A percentile compares a stretch with the other conserved stretches of the same genome.
Evolutionary conservation across 805 yeast species (phyloP).

Genomic region (Spathaspora sp.): DNA sequence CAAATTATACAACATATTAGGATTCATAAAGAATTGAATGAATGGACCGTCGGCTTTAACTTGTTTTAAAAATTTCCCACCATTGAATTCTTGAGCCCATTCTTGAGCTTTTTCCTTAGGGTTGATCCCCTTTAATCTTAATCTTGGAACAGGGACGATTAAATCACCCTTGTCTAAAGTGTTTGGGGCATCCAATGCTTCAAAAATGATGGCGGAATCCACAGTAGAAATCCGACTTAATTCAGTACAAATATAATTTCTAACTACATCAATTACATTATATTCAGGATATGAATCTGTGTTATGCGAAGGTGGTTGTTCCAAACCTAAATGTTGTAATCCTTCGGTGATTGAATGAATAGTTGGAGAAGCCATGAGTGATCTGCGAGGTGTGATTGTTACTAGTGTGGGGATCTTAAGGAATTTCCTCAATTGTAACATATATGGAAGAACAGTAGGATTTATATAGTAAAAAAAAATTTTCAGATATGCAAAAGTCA

Average conservation of each 20-base stretch:
- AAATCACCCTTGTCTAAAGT: conserved; percentile 90
- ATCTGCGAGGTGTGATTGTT: background rate
- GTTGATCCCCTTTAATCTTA: conserved; percentile 74
- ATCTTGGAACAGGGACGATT: conserved; percentile 86
- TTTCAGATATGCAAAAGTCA: background rate
- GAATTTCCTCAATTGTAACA: conserved; percentile 1
- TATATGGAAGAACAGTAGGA: background rate
- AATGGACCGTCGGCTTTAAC: conserved; percentile 88
- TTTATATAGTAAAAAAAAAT: background rate
- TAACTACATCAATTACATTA: conserved; percentile 82
- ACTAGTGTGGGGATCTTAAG: background rate
- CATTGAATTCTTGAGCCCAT: conserved; percentile 76
- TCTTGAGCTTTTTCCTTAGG: conserved; percentile 68
- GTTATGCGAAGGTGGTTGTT: conserved; percentile 38
- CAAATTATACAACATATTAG: conserved; percentile 59
- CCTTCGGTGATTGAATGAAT: conserved; percentile 28
- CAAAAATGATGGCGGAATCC: conserved; percentile 63
- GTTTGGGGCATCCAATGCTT: conserved; percentile 84
- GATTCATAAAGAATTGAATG: conserved; percentile 81
- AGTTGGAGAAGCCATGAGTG: background rate
- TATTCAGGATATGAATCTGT: conserved; percentile 56
- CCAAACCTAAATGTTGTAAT: conserved; percentile 33
- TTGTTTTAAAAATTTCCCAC: conserved; percentile 61
- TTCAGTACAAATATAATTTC: conserved; percentile 84
- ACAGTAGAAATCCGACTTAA: conserved; percentile 72